phyloP scores from a whole-genome alignment of 1,284 basidiomycete genomes.

The Puccinia triticina region DNA sequence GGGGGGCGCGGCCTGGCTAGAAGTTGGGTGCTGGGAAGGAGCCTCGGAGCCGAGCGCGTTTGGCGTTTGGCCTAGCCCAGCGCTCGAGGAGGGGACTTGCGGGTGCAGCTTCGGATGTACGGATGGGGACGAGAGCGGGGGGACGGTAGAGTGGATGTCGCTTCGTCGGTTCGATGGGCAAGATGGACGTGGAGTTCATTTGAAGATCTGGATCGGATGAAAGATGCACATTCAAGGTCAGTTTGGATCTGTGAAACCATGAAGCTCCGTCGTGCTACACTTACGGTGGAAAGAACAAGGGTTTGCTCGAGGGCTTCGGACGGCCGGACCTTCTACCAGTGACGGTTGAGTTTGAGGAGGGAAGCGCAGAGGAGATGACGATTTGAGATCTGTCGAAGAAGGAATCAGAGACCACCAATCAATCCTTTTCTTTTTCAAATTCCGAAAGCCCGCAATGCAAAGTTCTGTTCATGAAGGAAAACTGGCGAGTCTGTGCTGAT shows the following conservation, averaged over 20 bases:
- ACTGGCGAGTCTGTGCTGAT: conserved; percentile 11
- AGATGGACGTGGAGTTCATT: conserved; percentile 49
- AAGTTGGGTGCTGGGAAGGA: conserved; percentile 27
- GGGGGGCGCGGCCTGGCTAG: conserved; percentile 54
- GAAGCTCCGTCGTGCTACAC: not conserved
- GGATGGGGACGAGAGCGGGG: conserved; percentile 52
- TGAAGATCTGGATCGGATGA: conserved; percentile 21
- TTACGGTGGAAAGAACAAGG: conserved; percentile 52
- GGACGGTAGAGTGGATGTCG: conserved; percentile 58
- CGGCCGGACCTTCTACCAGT: conserved; percentile 15
- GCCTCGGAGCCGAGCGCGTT: conserved; percentile 48
- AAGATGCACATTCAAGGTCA: conserved; percentile 21
- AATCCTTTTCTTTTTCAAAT: not conserved
- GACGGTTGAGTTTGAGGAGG: conserved; percentile 32
- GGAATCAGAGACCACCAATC: conserved; percentile 3
- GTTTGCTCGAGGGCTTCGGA: conserved; percentile 42
- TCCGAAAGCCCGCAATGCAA: not conserved
- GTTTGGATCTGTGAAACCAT: no score
- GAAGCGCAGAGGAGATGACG: conserved; percentile 36
- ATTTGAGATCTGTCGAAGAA: not conserved
- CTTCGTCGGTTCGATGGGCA: conserved; percentile 55
- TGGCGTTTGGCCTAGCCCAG: conserved; percentile 42
- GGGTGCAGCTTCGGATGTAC: conserved; percentile 47
- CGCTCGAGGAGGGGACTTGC: conserved; percentile 25
- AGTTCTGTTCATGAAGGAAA: not conserved